Evolutionary conservation across 768 basidiomycete genomes (phyloP).

Genomic region (Neoboletus subvelutipes): DNA sequence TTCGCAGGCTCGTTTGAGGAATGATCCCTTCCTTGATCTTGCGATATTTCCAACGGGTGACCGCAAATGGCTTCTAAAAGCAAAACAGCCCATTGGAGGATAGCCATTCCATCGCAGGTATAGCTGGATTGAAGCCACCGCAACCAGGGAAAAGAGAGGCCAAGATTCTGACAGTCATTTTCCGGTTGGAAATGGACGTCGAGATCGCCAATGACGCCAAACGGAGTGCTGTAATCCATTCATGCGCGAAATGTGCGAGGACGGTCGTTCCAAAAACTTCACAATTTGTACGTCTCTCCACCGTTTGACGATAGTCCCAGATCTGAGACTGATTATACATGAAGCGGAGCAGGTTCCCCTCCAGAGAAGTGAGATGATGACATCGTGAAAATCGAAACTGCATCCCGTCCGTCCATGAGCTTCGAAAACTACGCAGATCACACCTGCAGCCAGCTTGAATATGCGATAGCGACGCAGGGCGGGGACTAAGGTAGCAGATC

Average conservation of each 20-base stretch:
- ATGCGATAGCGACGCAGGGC: background rate
- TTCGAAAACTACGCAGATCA: background rate
- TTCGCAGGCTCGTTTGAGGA: background rate
- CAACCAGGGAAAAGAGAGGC: background rate
- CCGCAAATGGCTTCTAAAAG: background rate
- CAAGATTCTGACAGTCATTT: background rate
- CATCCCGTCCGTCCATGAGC: background rate
- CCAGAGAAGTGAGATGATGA: background rate
- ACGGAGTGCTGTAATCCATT: background rate
- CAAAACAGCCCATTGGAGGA: background rate
- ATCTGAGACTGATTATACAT: background rate
- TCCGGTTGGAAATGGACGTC: background rate
- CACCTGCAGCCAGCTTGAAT: background rate
- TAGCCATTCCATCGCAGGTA: background rate
- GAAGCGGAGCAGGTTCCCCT: background rate
- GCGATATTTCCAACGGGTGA: background rate
- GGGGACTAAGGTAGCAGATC: background rate
- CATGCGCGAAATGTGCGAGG: background rate
- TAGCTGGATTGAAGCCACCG: background rate
- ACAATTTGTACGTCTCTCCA: background rate
- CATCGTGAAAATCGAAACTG: background rate
- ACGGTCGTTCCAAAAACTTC: background rate
- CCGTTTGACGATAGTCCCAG: background rate
- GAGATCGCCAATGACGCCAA: background rate
- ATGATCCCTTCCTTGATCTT: background rate